Evolutionary conservation across 305 asterid genomes (phyloP).

Genomic region (Fraxinus angustifolia): DNA sequence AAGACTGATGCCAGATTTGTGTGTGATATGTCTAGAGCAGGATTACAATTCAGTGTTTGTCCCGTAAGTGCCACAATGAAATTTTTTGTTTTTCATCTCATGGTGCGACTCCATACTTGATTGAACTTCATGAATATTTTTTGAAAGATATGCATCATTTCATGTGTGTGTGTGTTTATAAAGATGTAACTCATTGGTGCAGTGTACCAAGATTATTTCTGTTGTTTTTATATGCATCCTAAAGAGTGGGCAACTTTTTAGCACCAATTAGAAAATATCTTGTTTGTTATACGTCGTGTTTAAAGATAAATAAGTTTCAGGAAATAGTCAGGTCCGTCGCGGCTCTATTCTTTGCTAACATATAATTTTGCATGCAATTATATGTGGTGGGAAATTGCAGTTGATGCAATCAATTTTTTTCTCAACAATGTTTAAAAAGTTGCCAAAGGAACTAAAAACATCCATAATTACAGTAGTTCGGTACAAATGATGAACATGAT

Average conservation of each 20-base stretch:
- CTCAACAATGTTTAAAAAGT: neutral
- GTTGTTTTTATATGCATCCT: neutral
- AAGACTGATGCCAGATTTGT: constrained; percentile 67
- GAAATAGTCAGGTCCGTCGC: neutral
- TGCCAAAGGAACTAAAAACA: neutral
- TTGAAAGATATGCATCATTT: neutral
- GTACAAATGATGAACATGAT: neutral
- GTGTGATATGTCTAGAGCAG: constrained; percentile 95
- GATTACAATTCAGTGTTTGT: constrained; percentile 93
- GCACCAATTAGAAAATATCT: neutral
- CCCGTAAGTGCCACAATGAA: constrained; percentile 60
- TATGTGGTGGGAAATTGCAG: neutral
- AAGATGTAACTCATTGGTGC: neutral
- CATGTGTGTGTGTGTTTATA: neutral
- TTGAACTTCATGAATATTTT: neutral
- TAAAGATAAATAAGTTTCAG: neutral
- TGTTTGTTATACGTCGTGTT: neutral
- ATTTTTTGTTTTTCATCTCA: constrained; percentile 11
- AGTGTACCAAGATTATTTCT: neutral
- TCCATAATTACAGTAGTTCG: neutral
- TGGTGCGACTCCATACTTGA: neutral
- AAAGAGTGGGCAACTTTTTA: neutral
- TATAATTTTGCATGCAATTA: neutral
- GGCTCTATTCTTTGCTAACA: neutral
- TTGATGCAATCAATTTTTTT: neutral